phyloP scores from a whole-genome alignment of 2,329 filamentous ascomycete species.

The Aspergillus flavus region DNA sequence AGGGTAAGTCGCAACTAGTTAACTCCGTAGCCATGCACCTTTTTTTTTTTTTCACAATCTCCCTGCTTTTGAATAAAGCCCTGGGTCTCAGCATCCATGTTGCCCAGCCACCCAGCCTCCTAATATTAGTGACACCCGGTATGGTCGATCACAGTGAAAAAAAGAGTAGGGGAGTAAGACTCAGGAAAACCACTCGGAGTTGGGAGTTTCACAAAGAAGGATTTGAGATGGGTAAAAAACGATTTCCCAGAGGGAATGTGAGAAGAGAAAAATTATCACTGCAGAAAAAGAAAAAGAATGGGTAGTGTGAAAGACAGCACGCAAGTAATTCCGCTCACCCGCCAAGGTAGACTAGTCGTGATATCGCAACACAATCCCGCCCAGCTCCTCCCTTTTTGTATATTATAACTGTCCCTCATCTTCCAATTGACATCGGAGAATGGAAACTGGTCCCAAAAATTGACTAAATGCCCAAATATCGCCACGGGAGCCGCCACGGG shows the following conservation, averaged over 20 bases:
- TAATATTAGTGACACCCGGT: slow-evolving; percentile 16
- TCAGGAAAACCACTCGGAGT: background rate
- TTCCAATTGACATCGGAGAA: slow-evolving; percentile 21
- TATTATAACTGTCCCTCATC: slow-evolving; percentile 21
- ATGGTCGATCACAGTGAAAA: background rate
- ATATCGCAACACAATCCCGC: background rate
- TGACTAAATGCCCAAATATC: slow-evolving; percentile 20
- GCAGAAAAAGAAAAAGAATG: background rate
- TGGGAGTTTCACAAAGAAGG: background rate
- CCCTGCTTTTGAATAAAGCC: slow-evolving; percentile 8
- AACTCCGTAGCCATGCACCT: slow-evolving; percentile 17
- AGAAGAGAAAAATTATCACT: background rate
- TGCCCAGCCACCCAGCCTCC: slow-evolving; percentile 31
- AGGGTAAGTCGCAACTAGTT: slow-evolving; percentile 10
- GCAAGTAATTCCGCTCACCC: slow-evolving; percentile 4
- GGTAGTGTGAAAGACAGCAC: background rate
- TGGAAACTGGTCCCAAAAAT: slow-evolving; percentile 22
- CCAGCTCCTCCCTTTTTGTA: slow-evolving; percentile 19
- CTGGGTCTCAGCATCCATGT: slow-evolving; percentile 13
- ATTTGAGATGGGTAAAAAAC: background rate
- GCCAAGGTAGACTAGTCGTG: background rate
- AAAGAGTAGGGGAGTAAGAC: background rate
- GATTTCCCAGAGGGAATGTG: background rate
- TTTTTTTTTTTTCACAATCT: slow-evolving; percentile 9
- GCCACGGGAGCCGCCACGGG: slow-evolving; percentile 24